A percentile compares a stretch with the other conserved stretches of the same genome.
Evolutionary conservation across 139 green algal species (phyloP).

Genomic region (Chlamydomonas sp.): DNA sequence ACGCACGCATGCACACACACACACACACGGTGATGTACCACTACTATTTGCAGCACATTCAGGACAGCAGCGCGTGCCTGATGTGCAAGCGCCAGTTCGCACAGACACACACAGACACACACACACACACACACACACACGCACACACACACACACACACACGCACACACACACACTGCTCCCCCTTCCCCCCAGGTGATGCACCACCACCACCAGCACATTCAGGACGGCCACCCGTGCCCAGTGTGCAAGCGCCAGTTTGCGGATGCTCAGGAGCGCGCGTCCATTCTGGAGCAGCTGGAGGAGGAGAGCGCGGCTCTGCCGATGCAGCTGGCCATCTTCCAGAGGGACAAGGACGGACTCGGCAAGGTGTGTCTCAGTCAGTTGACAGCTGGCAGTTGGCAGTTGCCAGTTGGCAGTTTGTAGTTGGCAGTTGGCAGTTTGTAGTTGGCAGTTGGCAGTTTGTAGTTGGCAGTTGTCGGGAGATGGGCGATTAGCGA

Average conservation of each 20-base stretch:
- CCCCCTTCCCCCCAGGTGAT: background rate
- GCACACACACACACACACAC: background rate
- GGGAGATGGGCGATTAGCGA: too few species aligned
- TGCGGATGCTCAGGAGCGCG: slow-evolving; percentile 10
- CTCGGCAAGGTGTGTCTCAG: too few species aligned
- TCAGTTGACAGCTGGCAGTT: too few species aligned
- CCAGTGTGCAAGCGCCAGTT: slow-evolving; percentile 21
- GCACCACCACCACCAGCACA: background rate
- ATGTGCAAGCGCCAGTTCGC: slow-evolving; percentile 18
- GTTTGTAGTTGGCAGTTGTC: too few species aligned
- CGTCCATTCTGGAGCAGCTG: background rate
- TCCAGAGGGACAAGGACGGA: too few species aligned
- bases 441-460: too few species aligned
- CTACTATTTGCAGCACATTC: background rate
- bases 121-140: background rate
- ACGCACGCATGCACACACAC: background rate
- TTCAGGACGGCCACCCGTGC: background rate
- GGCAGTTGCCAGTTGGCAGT: too few species aligned
- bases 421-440: too few species aligned
- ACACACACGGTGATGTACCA: background rate
- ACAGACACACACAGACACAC: background rate
- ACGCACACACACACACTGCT: background rate
- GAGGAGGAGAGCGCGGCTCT: slow-evolving; percentile 45
- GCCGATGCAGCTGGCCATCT: too few species aligned
- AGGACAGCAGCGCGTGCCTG: slow-evolving; percentile 1